Conservation (phyloP, 2,329 filamentous ascomycete genomes). For the Cladophialophora chaetospira region DNA sequence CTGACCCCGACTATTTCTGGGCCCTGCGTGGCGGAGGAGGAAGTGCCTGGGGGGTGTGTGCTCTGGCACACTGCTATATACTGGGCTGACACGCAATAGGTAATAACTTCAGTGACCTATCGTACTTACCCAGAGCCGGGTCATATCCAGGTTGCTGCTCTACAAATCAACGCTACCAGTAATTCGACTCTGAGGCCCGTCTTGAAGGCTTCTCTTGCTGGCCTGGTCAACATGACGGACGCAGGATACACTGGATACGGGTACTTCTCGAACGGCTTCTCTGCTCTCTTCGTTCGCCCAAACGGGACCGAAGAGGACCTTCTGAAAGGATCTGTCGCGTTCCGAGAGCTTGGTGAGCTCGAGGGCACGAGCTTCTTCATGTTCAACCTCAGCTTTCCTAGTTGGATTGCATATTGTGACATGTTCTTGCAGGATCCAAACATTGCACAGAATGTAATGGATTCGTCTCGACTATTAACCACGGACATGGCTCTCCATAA, state of each 20-base stretch:
- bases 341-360: slow-evolving; percentile 30
- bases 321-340: slow-evolving; percentile 23
- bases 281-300: slow-evolving; percentile 38
- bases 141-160: slow-evolving; percentile 35
- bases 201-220: slow-evolving; percentile 30
- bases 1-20: slow-evolving; percentile 35
- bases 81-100: slow-evolving; percentile 14
- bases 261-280: slow-evolving; percentile 29
- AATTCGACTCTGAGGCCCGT: slow-evolving; percentile 30
- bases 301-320: slow-evolving; percentile 36
- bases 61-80: not conserved
- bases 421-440: slow-evolving; percentile 37
- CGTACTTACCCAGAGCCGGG: slow-evolving; percentile 35
- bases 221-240: slow-evolving; percentile 34
- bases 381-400: slow-evolving; percentile 33
- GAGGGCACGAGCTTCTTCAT: slow-evolving; percentile 29
- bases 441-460: slow-evolving; percentile 39
- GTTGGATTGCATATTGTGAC: slow-evolving; percentile 36
- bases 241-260: slow-evolving; percentile 38
- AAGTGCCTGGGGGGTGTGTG: slow-evolving; percentile 34
- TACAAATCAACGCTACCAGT: slow-evolving; percentile 36
- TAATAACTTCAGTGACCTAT: slow-evolving; percentile 34
- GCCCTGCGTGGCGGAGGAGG: slow-evolving; percentile 36
- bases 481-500: slow-evolving; percentile 33
- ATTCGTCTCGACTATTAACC: slow-evolving; percentile 37